Conservation (phyloP, 2,329 filamentous ascomycete species). For the Claviceps monticola region DNA sequence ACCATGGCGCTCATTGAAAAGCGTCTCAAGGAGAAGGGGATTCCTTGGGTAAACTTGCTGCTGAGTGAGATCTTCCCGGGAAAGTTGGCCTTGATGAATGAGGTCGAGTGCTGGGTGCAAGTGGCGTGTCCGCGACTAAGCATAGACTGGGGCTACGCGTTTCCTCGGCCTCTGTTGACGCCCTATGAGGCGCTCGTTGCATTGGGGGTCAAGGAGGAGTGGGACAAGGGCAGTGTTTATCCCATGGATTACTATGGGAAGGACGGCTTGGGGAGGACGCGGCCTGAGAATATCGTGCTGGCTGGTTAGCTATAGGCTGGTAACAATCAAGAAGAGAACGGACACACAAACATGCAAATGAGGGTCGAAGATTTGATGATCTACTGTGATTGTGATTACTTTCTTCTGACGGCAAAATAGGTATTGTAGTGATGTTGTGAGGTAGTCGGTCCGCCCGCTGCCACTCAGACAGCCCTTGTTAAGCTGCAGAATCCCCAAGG, state of each 20-base stretch:
- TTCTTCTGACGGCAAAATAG: neutral
- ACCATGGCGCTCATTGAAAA: slow-evolving; percentile 79
- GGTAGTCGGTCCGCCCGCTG: neutral
- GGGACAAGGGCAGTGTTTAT: slow-evolving; percentile 50
- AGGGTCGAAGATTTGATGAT: neutral
- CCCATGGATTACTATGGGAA: slow-evolving; percentile 98
- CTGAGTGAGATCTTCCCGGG: slow-evolving; percentile 94
- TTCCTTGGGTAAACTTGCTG: slow-evolving; percentile 73
- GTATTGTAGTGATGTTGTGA: neutral
- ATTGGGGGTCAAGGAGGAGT: slow-evolving; percentile 66
- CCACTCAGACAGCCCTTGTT: neutral
- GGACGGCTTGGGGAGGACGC: slow-evolving; percentile 77
- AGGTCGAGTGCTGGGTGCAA: slow-evolving; percentile 97
- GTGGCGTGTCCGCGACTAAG: slow-evolving; percentile 92
- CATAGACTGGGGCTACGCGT: slow-evolving; percentile 98
- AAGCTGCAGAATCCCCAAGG: neutral
- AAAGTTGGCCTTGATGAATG: slow-evolving; percentile 82
- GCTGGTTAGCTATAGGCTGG: neutral
- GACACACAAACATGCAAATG: neutral
- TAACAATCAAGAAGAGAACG: neutral
- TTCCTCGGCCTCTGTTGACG: slow-evolving; percentile 73
- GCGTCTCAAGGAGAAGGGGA: slow-evolving; percentile 53
- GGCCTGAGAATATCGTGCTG: slow-evolving; percentile 18
- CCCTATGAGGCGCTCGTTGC: slow-evolving; percentile 91
- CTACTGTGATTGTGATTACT: neutral